Percentiles rank a stretch among this genome's conserved stretches.
These are phyloP conservation scores for Ballota nigra DNA, from an alignment of 257 asterid genomes.

Conservation along the genomic window DNA sequence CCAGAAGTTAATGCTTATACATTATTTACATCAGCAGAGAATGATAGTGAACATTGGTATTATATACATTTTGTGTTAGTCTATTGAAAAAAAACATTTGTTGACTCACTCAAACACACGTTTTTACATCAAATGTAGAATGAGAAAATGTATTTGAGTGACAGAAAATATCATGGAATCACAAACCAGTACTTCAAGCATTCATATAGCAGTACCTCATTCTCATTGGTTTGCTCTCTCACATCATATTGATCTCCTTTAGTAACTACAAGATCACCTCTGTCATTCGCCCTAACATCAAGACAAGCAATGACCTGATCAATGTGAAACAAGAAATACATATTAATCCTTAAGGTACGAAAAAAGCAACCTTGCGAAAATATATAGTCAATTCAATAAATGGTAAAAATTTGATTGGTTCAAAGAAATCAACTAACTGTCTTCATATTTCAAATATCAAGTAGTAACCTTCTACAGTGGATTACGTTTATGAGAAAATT, in stretches of 20 bases:
- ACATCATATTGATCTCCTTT: slow-evolving; percentile 99
- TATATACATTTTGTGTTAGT: neutral
- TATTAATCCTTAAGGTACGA: neutral
- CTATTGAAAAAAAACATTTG: neutral
- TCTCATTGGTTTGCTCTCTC: slow-evolving; percentile 69
- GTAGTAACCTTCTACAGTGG: neutral
- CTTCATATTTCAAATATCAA: neutral
- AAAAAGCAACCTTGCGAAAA: neutral
- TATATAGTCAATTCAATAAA: neutral
- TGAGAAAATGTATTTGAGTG: neutral
- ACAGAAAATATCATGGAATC: neutral
- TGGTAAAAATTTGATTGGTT: neutral
- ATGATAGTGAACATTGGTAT: neutral
- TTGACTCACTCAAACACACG: neutral
- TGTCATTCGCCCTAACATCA: slow-evolving; percentile 93
- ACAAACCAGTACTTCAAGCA: slow-evolving; percentile 1
- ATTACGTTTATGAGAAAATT: neutral
- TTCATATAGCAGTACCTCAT: slow-evolving; percentile 52
- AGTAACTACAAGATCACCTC: slow-evolving; percentile 93
- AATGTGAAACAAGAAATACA: slow-evolving; percentile 23
- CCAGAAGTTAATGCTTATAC: neutral
- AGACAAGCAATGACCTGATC: slow-evolving; percentile 97
- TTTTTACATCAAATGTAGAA: neutral
- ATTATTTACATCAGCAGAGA: neutral
- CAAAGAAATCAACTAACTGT: neutral